phyloP scores from a whole-genome alignment of 441 rosid species.

The Manihot esculenta region DNA sequence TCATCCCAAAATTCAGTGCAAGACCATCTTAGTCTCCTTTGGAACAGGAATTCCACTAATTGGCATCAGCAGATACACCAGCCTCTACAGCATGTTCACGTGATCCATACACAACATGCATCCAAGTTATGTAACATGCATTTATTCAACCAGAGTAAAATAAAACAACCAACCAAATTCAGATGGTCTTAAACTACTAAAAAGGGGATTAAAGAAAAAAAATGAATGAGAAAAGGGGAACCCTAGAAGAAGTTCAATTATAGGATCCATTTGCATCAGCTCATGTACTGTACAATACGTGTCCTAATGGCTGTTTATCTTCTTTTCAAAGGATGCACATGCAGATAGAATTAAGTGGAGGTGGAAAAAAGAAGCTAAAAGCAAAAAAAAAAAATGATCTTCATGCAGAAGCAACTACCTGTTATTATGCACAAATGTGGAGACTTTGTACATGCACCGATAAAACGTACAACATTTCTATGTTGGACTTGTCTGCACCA shows the following conservation, averaged over 20 bases:
- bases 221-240: background rate
- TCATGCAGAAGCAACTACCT: constrained; percentile 33
- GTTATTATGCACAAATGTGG: constrained; percentile 72
- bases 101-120: background rate
- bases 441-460: constrained; percentile 66
- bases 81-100: background rate
- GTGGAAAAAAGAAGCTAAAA: background rate
- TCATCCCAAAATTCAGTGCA: constrained; percentile 5
- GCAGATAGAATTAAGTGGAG: background rate
- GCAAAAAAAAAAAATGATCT: too few species aligned
- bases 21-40: background rate
- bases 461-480: constrained; percentile 62
- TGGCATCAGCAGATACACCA: background rate
- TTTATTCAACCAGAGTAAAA: constrained; percentile 4
- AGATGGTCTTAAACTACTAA: background rate
- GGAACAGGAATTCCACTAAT: background rate
- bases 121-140: background rate
- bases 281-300: background rate
- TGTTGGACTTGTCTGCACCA: constrained; percentile 63
- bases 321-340: background rate
- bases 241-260: background rate
- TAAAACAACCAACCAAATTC: background rate
- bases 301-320: background rate
- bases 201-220: background rate
- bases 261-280: background rate